Evolutionary conservation across 2,329 filamentous ascomycete genomes (phyloP).

Genomic region (Rutstroemia sp.): DNA sequence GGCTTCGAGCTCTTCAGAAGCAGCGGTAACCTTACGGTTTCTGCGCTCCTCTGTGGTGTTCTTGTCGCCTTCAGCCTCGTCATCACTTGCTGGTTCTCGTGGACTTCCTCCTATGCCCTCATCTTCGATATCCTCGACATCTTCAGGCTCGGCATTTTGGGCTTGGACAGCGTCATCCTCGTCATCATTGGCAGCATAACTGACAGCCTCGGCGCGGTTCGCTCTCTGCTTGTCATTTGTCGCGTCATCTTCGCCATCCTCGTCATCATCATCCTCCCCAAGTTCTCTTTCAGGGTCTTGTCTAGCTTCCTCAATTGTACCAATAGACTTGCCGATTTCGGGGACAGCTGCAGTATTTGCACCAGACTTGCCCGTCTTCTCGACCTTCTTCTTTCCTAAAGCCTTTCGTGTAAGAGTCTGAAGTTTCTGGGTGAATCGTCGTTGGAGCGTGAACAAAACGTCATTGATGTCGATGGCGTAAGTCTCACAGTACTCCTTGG

Average conservation of each 20-base stretch:
- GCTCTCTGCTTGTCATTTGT: slow-evolving; percentile 66
- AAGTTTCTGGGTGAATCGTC: slow-evolving; percentile 66
- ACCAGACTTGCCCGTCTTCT: slow-evolving; percentile 44
- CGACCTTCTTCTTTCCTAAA: slow-evolving; percentile 72
- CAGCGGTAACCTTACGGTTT: slow-evolving; percentile 17
- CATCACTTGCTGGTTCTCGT: slow-evolving; percentile 28
- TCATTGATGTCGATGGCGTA: slow-evolving; percentile 78
- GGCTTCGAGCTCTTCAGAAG: slow-evolving; percentile 42
- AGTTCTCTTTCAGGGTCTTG: slow-evolving; percentile 33
- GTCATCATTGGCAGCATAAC: slow-evolving; percentile 88
- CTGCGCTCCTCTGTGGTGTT: slow-evolving; percentile 18
- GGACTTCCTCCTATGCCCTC: slow-evolving; percentile 46
- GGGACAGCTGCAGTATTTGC: slow-evolving; percentile 64
- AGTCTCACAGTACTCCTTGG: slow-evolving; percentile 72
- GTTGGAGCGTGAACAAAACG: slow-evolving; percentile 73
- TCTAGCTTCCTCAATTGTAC: slow-evolving; percentile 45
- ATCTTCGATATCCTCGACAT: slow-evolving; percentile 41
- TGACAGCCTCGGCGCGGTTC: slow-evolving; percentile 74
- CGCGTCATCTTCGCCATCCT: slow-evolving; percentile 63
- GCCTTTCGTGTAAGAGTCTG: slow-evolving; percentile 66
- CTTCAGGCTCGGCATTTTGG: slow-evolving; percentile 49
- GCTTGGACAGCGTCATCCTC: slow-evolving; percentile 72
- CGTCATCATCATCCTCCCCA: slow-evolving; percentile 46
- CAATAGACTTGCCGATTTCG: slow-evolving; percentile 60
- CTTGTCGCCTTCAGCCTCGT: slow-evolving; percentile 32